Evolutionary conservation across 2,329 filamentous ascomycete species (phyloP), one percentile per base, ranked within the genome.

Genomic region (Nothomitra cinnamomea): DNA sequence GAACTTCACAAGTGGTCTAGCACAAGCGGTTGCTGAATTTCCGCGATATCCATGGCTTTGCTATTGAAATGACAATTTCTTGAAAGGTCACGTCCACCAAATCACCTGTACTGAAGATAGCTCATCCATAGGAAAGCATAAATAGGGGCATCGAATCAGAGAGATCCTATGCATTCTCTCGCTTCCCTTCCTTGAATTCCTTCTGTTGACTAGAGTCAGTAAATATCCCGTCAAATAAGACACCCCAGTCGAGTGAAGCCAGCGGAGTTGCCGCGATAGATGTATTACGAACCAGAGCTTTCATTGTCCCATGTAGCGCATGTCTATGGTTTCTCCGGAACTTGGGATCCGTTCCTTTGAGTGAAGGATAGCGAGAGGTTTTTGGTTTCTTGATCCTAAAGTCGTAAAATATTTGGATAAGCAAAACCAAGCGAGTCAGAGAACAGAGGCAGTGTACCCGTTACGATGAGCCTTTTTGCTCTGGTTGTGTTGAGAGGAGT

Each of bases 241-340:
- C 24, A 40, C 7, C n/a, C 35, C 15, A 28, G 32, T 17, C 12
- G 8, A 48, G n/a, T n/a, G n/a, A n/a, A n/a, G n/a, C n/a, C n/a
- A n/a, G n/a, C n/a, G n/a, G n/a, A n/a, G n/a, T n/a, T n/a, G 35
- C 13, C 15, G 24, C 47, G 28, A 55, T 51, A 4, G 10, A 32
- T 41, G 36, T 17, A 25, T 8, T 55, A 78, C 85, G 68, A 83
- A 96, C 90, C 78, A 98, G 77, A 71, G 92, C 92, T 79, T 87
- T 94, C 80, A 87, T 88, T 71, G 89, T 98, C 73, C 92, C 92
- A 80, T 96, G 92, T 61, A 96, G 88, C 74, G 92, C 92, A 82
- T 98, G 90, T 79, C 88, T 87, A 80, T 98, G 92, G 82, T 98
- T 98, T 77, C 92, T 85, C 74, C 92, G 85, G 82, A 98, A 98